Conservation (phyloP, 306 rosid species). For the Prunus campanulata region DNA sequence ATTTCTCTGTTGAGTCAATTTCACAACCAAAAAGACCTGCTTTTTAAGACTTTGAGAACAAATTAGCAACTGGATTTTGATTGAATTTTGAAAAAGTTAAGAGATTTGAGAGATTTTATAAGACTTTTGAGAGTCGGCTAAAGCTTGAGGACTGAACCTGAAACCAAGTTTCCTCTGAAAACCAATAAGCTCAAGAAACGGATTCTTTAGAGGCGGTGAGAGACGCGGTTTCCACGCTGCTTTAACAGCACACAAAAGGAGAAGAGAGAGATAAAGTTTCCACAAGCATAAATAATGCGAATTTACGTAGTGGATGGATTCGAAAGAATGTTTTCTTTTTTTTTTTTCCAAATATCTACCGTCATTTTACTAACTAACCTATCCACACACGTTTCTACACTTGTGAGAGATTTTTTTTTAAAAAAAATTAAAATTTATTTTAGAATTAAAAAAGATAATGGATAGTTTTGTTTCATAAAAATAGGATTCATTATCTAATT, state of each 20-base stretch:
- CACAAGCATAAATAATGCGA: too few relatives aligned
- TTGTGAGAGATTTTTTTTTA: too few relatives aligned
- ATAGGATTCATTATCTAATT: too few relatives aligned
- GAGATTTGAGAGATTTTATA: not conserved
- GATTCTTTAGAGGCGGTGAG: not conserved
- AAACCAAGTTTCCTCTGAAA: not conserved
- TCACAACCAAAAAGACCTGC: not conserved
- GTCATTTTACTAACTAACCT: not conserved
- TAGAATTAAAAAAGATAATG: too few relatives aligned
- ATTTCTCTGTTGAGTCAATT: not conserved
- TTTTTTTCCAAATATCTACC: too few relatives aligned
- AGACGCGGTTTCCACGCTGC: not conserved
- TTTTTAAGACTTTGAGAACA: not conserved
- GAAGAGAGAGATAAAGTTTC: not conserved
- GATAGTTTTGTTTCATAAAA: too few relatives aligned
- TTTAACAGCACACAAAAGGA: not conserved
- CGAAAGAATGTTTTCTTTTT: too few relatives aligned
- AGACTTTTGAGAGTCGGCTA: not conserved
- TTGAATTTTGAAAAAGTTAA: not conserved
- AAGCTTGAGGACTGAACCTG: not conserved
- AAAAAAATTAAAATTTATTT: too few relatives aligned
- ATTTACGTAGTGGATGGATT: too few relatives aligned
- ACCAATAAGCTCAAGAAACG: not conserved
- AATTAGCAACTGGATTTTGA: not conserved
- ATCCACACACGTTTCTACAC: too few relatives aligned